Evolutionary conservation across 371 early-diverging fungal genomes (phyloP).

Genomic region (Chytridium lagenaria): DNA sequence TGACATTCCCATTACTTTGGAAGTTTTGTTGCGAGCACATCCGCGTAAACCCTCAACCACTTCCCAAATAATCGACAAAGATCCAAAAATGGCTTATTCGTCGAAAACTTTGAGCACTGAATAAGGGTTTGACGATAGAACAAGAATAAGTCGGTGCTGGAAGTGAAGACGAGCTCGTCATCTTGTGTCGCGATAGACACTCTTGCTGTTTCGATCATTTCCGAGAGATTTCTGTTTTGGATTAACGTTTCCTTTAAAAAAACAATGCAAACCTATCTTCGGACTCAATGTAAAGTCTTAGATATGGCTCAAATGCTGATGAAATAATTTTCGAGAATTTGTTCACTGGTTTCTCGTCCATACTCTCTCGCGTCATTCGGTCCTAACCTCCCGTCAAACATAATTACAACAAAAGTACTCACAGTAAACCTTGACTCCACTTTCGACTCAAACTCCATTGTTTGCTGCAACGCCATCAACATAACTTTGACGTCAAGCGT

Average conservation of each 20-base stretch:
- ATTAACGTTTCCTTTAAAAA: not conserved
- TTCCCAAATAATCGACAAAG: conserved; percentile 71
- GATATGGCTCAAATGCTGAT: conserved; percentile 81
- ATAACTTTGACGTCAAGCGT: conserved; percentile 74
- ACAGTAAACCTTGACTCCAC: conserved; percentile 69
- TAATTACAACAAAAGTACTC: not conserved
- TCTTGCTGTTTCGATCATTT: conserved; percentile 72
- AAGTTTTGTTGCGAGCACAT: conserved; percentile 69
- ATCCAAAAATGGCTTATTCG: conserved; percentile 78
- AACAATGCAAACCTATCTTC: conserved; percentile 71
- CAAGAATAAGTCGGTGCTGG: conserved; percentile 88
- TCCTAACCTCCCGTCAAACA: not conserved
- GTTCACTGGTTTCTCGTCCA: conserved; percentile 25
- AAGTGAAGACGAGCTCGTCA: conserved; percentile 74
- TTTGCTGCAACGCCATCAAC: conserved; percentile 76
- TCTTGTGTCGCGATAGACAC: conserved; percentile 61
- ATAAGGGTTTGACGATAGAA: conserved; percentile 86
- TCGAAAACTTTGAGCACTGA: conserved; percentile 83
- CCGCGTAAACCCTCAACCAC: conserved; percentile 76
- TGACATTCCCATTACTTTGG: too few species aligned
- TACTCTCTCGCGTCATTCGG: not conserved
- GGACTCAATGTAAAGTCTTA: conserved; percentile 80
- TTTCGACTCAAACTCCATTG: conserved; percentile 89
- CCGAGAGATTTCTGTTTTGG: conserved; percentile 57
- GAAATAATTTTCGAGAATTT: conserved; percentile 81